Evolutionary conservation across 768 basidiomycete species (phyloP), one percentile per base, ranked within the genome.

Genomic region (Paxillus ammoniavirescens): DNA sequence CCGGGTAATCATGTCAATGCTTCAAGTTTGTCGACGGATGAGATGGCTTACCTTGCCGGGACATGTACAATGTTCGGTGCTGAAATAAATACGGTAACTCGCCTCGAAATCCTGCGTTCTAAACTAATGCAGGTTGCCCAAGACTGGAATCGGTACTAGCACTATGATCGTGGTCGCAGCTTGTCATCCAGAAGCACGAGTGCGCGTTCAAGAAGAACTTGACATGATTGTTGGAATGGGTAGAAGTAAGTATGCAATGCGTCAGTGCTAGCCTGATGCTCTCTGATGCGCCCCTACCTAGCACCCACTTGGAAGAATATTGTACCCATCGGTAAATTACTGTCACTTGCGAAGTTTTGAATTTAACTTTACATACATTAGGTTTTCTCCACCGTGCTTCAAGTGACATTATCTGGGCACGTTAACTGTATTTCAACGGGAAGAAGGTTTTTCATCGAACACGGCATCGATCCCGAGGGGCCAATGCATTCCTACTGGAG

Each of bases 351-450:
- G 2, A 3, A 3, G 3, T 5, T 12, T n/a, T 6, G 31, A 18
- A 14, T 28, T 36, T 48, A 18, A 55, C 26, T 8, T 5, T 23
- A 13, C 6, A 13, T 31, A 44, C n/a, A 28, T 3, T 14, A 66
- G 65, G 85, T 0, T 81, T 86, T 52, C 72, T 80, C 1, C 87
- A 89, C 56, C 77, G 78, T 12, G 77, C 84, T 0, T 86, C 82
- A 0, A 77, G 77, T 47, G 84, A 87, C 51, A 76, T 88, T 36
- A 61, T 81, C 21, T 87, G 82, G 80, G 82, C 82, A 54, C 7
- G 60, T 47, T 40, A 6, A n/a, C 17, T 10, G 37, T 4, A 6
- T 28, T 35, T 15, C 6, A 36, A 4, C 28, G 8, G 1, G n/a
- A 30, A 2, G 33, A 9, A 18, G 15, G 13, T 33, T 55, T 75